Evolutionary conservation across 371 early-diverging fungal genomes (phyloP).

Genomic region (Funneliformis caledonium): DNA sequence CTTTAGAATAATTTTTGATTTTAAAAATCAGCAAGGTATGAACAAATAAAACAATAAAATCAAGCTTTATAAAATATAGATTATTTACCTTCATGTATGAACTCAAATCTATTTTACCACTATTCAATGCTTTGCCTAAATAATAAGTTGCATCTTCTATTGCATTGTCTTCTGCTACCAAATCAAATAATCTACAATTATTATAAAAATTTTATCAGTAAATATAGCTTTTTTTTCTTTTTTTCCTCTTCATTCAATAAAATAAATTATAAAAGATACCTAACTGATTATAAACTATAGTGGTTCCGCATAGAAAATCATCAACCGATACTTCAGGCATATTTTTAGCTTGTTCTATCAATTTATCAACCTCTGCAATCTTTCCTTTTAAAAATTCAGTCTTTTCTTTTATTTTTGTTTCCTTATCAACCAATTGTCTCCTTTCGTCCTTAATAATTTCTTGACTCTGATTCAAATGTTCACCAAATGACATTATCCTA

Average conservation of each 20-base stretch:
- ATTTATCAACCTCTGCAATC: slow-evolving; percentile 28
- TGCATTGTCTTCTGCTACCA: slow-evolving; percentile 89
- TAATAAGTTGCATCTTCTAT: slow-evolving; percentile 90
- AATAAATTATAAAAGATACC: background rate
- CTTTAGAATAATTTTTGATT: background rate
- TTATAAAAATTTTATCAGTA: background rate
- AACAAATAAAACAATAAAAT: background rate
- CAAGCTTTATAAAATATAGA: background rate
- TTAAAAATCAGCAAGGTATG: background rate
- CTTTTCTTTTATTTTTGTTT: slow-evolving; percentile 22
- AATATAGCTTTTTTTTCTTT: background rate
- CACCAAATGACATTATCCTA: slow-evolving; percentile 18
- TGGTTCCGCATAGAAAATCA: slow-evolving; percentile 39
- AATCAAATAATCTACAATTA: slow-evolving; percentile 69
- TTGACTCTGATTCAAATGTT: slow-evolving; percentile 19
- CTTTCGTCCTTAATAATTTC: slow-evolving; percentile 5
- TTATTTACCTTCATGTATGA: slow-evolving; percentile 69
- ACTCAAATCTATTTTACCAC: slow-evolving; percentile 66
- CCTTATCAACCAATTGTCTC: slow-evolving; percentile 13
- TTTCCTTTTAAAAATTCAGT: slow-evolving; percentile 17
- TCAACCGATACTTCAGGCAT: slow-evolving; percentile 38
- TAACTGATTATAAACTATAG: slow-evolving; percentile 39
- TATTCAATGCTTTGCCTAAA: slow-evolving; percentile 77
- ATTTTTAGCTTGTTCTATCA: slow-evolving; percentile 31
- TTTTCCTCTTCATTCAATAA: background rate